Conservation (phyloP, 306 rosid species). For the Elaeagnus macrophylla region DNA sequence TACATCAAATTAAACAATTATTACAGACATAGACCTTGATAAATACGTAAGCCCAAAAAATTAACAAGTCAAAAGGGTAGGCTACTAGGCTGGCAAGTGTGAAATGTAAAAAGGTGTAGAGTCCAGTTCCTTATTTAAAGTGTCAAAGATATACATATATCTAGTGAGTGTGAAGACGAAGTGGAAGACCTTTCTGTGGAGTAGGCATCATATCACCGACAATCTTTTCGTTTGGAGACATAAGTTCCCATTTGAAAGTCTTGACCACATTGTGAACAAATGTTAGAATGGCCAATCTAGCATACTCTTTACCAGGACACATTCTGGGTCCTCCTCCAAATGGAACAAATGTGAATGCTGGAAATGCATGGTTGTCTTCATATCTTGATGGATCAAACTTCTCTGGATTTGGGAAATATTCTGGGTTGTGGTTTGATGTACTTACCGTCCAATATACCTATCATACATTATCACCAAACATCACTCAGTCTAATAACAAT, state of each 20-base stretch:
- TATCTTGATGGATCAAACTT: conserved; percentile 43
- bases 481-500: neutral
- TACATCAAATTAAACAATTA: too few species aligned
- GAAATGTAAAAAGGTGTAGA: too few species aligned
- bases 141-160: too few species aligned
- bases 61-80: too few species aligned
- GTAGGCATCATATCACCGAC: conserved; percentile 33
- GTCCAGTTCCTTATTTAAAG: too few species aligned
- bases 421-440: conserved; percentile 36
- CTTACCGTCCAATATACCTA: conserved; percentile 35
- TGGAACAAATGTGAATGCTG: conserved; percentile 37
- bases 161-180: conserved; percentile 23
- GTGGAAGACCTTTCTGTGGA: conserved; percentile 30
- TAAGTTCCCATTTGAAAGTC: conserved; percentile 39
- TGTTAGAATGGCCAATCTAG: conserved; percentile 37
- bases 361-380: conserved; percentile 35
- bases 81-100: too few species aligned
- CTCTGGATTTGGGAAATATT: conserved; percentile 29
- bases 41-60: too few species aligned
- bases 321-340: conserved; percentile 56
- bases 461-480: neutral
- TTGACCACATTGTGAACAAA: conserved; percentile 40
- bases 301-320: conserved; percentile 51
- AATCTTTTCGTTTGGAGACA: conserved; percentile 29
- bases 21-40: too few species aligned